Percentiles rank a stretch among this genome's conserved stretches.
These are phyloP conservation scores for Boletus austroedulis DNA, from an alignment of 1,284 basidiomycete genomes.

Conservation along the genomic window DNA sequence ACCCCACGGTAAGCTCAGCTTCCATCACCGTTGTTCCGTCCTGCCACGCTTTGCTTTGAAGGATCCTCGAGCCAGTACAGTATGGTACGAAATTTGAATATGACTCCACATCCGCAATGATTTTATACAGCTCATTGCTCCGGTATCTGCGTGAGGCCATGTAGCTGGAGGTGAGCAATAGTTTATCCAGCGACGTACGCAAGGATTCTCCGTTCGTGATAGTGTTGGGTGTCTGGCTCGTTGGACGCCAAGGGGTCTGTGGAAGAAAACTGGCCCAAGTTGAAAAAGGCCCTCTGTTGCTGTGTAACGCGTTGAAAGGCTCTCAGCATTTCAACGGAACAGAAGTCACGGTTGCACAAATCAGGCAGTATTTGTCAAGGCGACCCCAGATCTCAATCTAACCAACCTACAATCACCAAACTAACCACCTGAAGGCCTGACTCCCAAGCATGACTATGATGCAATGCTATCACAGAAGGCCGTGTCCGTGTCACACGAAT, in stretches of 20 bases:
- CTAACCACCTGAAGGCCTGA: no score
- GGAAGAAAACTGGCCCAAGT: slow-evolving; percentile 41
- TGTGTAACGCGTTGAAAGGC: slow-evolving; percentile 15
- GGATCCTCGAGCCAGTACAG: slow-evolving; percentile 75
- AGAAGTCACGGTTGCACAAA: background rate
- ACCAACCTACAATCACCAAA: background rate
- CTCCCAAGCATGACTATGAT: background rate
- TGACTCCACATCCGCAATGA: slow-evolving; percentile 86
- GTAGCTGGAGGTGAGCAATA: slow-evolving; percentile 1
- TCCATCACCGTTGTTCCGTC: slow-evolving; percentile 57
- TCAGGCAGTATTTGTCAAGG: background rate
- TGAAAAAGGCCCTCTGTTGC: slow-evolving; percentile 37
- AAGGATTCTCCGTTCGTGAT: slow-evolving; percentile 68
- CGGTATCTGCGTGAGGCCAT: slow-evolving; percentile 54
- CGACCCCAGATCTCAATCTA: background rate
- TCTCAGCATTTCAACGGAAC: slow-evolving; percentile 13
- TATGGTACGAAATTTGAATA: slow-evolving; percentile 90
- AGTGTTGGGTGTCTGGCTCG: slow-evolving; percentile 39
- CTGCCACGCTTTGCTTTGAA: slow-evolving; percentile 38
- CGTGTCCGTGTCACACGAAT: background rate
- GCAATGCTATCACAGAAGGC: background rate
- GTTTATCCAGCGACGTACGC: slow-evolving; percentile 56
- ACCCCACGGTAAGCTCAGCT: slow-evolving; percentile 87
- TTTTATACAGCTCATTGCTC: slow-evolving; percentile 75
- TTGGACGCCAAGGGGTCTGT: slow-evolving; percentile 38